phyloP scores from a whole-genome alignment of 1,284 basidiomycete species.

The Spongispora temasekensis region DNA sequence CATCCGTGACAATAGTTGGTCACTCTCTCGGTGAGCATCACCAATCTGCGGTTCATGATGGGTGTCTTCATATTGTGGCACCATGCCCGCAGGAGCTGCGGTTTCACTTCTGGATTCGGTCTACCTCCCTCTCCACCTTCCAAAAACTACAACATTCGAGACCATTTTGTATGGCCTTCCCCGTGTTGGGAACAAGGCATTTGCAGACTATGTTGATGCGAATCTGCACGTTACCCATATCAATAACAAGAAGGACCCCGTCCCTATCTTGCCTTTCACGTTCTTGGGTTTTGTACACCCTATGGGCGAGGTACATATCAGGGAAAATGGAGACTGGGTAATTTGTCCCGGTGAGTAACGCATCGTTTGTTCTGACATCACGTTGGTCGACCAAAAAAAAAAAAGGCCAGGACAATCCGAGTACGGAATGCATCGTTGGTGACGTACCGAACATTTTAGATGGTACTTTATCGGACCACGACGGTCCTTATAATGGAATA shows the following conservation, averaged over 20 bases:
- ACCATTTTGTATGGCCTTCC: slow-evolving; percentile 54
- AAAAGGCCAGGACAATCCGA: background rate
- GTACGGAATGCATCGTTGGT: background rate
- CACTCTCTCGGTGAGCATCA: slow-evolving; percentile 51
- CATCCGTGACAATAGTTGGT: slow-evolving; percentile 51
- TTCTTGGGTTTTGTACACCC: slow-evolving; percentile 56
- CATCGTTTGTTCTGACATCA: too few species aligned
- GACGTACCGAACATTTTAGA: background rate
- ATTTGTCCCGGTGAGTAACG: too few species aligned
- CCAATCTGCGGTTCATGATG: slow-evolving; percentile 3
- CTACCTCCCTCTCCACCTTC: slow-evolving; percentile 41
- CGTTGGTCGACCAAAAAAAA: too few species aligned
- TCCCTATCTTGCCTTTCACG: slow-evolving; percentile 50
- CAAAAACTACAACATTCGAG: slow-evolving; percentile 32
- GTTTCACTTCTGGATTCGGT: slow-evolving; percentile 50
- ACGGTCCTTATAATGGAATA: background rate
- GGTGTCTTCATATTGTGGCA: background rate
- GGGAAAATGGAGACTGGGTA: slow-evolving; percentile 46
- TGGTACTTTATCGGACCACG: background rate
- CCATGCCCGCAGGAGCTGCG: slow-evolving; percentile 41
- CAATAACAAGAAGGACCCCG: slow-evolving; percentile 50
- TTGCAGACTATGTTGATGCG: slow-evolving; percentile 58
- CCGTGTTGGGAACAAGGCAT: slow-evolving; percentile 60
- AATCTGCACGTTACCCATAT: slow-evolving; percentile 46
- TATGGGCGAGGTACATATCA: slow-evolving; percentile 59